These are phyloP conservation scores for Aspergillus versicolor DNA, from an alignment of 2,329 filamentous ascomycete genomes.

Conservation along the genomic window DNA sequence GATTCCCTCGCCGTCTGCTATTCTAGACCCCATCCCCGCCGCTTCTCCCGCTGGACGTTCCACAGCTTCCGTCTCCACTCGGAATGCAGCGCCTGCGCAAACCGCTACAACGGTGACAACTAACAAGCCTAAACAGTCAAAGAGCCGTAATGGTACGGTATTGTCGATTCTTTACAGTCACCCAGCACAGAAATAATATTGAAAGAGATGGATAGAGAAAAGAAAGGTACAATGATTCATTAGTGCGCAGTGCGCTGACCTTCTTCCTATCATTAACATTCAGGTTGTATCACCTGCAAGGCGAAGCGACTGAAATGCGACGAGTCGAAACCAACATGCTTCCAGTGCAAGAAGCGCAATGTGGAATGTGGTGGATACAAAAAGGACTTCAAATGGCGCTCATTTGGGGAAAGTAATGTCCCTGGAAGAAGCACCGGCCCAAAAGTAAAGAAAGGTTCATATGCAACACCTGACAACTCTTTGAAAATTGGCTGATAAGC, in stretches of 20 bases:
- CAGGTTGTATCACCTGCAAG: slow-evolving; percentile 73
- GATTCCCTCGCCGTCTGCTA: slow-evolving; percentile 59
- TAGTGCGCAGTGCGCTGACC: slow-evolving; percentile 29
- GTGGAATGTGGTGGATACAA: slow-evolving; percentile 70
- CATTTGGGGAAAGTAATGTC: slow-evolving; percentile 64
- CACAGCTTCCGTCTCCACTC: slow-evolving; percentile 30
- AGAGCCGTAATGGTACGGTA: slow-evolving; percentile 69
- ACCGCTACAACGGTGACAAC: slow-evolving; percentile 10
- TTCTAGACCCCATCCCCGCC: slow-evolving; percentile 42
- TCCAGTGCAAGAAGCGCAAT: slow-evolving; percentile 64
- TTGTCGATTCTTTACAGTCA: slow-evolving; percentile 15
- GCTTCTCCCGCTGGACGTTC: slow-evolving; percentile 24
- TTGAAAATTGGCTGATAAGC: slow-evolving; percentile 1
- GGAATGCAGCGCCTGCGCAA: slow-evolving; percentile 18
- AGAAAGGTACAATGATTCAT: slow-evolving; percentile 6
- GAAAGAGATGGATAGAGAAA: slow-evolving; percentile 8
- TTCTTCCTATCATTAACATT: slow-evolving; percentile 21
- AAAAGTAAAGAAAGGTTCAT: slow-evolving; percentile 49
- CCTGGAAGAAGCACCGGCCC: slow-evolving; percentile 30
- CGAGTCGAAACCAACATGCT: slow-evolving; percentile 67
- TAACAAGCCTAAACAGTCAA: slow-evolving; percentile 68
- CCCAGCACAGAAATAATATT: slow-evolving; percentile 2
- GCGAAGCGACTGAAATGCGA: slow-evolving; percentile 72
- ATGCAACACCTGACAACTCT: not conserved
- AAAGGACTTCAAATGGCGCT: slow-evolving; percentile 74